Base-by-base conservation (phyloP, 495 filamentous ascomycete species). In the Aspergillus biplanus region DNA sequence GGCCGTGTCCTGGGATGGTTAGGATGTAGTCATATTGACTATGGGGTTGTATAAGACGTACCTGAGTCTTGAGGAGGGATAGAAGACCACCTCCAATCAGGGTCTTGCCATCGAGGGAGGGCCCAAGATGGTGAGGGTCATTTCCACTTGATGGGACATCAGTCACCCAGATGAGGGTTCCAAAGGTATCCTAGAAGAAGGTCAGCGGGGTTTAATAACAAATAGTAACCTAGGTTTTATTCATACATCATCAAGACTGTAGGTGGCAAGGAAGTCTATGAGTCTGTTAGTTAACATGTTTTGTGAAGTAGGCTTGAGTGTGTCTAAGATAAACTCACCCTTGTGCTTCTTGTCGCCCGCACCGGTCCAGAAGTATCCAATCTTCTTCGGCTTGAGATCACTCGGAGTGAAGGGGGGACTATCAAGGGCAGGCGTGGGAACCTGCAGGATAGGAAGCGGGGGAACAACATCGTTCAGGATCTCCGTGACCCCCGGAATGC, bases 341-440 rank as follows among this genome's bases (percentile, higher is more conserved):
- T 81, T 82, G 71, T 88, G 85, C 53, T 78, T 58, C 66, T 87
- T 87, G 68, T 88, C 85, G 18, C 80, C 85, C 12, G 85, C 75
- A 35, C 79, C 86, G 57, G 84, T 85, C 82, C 83, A 88, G 72
- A 87, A 87, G 71, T 86, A 87, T 4, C 85, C 86, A 63, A 88
- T 86, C 74, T 87, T 88, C 83, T 87, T 87, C 44, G 86, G 85
- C 73, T 81, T 80, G 64, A 87, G 82, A 44, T 83, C 70, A 67
- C 83, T 84, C 6, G 76, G 70, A 47, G 72, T 76, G 58, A 85
- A 86, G 6, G 83, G 84, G 21, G 81, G 81, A 53, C 82, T 85
- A 16, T 78, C 75, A 33, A 86, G 63, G 0, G 86, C 78, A 37
- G 86, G 85, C 21, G 82, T 85, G 7, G 86, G 86, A 11, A 85